These are phyloP conservation scores for Ceratobasidium sp. DNA, from an alignment of 1,284 basidiomycete species.

Conservation along the genomic window DNA sequence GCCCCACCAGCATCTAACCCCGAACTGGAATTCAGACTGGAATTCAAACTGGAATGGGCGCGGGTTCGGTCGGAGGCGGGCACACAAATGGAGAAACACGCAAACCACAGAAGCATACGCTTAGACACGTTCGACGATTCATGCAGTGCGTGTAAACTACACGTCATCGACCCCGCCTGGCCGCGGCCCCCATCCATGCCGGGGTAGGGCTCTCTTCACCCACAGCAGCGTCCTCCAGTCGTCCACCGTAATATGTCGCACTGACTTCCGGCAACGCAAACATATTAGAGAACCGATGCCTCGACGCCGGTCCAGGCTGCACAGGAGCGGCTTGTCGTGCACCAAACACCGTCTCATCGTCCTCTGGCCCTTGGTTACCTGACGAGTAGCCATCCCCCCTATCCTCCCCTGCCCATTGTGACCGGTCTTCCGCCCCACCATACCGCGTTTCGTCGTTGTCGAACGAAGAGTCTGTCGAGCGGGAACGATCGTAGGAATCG, in stretches of 20 bases:
- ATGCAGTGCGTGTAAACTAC: conserved; percentile 9
- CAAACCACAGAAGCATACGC: conserved; percentile 16
- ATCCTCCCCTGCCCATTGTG: conserved; percentile 15
- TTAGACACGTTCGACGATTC: conserved; percentile 24
- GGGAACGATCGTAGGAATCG: conserved; percentile 38
- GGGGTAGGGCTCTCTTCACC: conserved; percentile 42
- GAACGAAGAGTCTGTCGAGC: conserved; percentile 44
- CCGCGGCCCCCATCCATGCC: conserved; percentile 27
- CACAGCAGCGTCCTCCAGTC: conserved; percentile 39
- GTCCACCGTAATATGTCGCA: conserved; percentile 34
- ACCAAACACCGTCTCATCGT: conserved; percentile 42
- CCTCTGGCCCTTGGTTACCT: conserved; percentile 13
- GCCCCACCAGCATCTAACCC: neutral
- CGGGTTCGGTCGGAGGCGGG: conserved; percentile 29
- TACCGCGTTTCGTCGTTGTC: conserved; percentile 39
- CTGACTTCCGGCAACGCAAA: conserved; percentile 41
- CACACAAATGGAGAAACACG: conserved; percentile 42
- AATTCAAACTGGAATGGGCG: conserved; percentile 4
- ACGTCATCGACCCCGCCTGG: conserved; percentile 35
- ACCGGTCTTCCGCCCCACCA: conserved; percentile 24
- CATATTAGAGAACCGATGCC: conserved; percentile 34
- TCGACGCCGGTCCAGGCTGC: conserved; percentile 21
- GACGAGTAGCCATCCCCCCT: conserved; percentile 24
- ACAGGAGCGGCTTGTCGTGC: conserved; percentile 26
- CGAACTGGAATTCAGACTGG: conserved; percentile 39